Evolutionary conservation across 2,329 filamentous ascomycete genomes (phyloP).

Genomic region (Lachnellula arida): DNA sequence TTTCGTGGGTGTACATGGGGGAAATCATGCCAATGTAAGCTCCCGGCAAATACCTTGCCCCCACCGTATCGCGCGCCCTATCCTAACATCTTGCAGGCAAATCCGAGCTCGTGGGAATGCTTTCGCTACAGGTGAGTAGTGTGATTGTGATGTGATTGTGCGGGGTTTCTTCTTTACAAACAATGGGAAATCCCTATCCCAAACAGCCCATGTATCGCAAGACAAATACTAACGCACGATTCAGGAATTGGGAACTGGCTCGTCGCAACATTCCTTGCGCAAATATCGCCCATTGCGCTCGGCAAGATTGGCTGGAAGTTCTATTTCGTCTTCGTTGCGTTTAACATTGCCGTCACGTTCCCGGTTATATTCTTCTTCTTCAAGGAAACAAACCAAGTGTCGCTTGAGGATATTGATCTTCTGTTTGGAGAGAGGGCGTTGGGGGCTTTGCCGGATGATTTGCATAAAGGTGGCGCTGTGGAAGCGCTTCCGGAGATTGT

Average conservation of each 20-base stretch:
- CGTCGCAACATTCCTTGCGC: slow-evolving; percentile 54
- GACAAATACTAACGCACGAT: no score
- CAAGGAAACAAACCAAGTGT: slow-evolving; percentile 30
- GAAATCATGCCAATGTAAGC: slow-evolving; percentile 4
- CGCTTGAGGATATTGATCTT: slow-evolving; percentile 32
- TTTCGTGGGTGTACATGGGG: slow-evolving; percentile 40
- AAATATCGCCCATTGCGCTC: slow-evolving; percentile 51
- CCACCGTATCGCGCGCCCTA: slow-evolving; percentile 48
- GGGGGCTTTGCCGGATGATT: slow-evolving; percentile 42
- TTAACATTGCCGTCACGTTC: slow-evolving; percentile 31
- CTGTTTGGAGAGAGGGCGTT: slow-evolving; percentile 35
- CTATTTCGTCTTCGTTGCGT: slow-evolving; percentile 52
- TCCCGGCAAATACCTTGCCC: not conserved
- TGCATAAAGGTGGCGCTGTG: slow-evolving; percentile 28
- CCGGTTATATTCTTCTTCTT: slow-evolving; percentile 32
- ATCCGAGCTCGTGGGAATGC: slow-evolving; percentile 56
- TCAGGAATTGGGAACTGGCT: slow-evolving; percentile 51
- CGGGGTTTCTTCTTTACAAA: no score
- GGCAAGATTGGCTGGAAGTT: slow-evolving; percentile 47
- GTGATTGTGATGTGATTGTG: no score
- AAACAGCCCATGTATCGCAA: no score
- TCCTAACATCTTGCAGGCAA: slow-evolving; percentile 60
- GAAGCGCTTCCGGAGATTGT: not conserved
- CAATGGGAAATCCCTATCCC: no score
- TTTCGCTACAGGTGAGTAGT: slow-evolving; percentile 43